Base-by-base conservation (phyloP, 2,329 filamentous ascomycete species). In the Emericellopsis atlantica region DNA sequence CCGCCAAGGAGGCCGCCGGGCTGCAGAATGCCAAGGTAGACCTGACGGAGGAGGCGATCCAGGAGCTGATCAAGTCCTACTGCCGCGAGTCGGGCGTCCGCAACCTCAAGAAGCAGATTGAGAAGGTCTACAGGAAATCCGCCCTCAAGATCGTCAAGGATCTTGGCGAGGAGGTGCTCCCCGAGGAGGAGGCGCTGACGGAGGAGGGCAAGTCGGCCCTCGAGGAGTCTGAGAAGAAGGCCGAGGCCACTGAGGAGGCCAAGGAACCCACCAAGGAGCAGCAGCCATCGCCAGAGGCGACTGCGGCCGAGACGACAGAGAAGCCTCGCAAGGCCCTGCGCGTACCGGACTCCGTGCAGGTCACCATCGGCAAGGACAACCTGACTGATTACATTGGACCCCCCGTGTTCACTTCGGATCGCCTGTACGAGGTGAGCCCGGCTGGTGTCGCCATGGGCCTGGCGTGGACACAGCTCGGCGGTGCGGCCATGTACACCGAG, bases 91-190 rank as follows among this genome's bases (percentile, higher is more conserved):
- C 88, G 35, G 92, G 92, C 52, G 93, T 98, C 8, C 82, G 92
- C 49, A 98, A 98, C 56, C 67, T 98, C 45, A 98, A 98, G 75
- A 96, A 98, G 69, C 90, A 96, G 60, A 98, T 98, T 46, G 92
- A 98, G 61, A 98, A 98, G 68, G 87, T 98, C 4, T 98, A 95
- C 64, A 81, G 92, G 44, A 98, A 98, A 64, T 88, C 90, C 12
- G 93, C 92, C 0, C 71, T 98, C 46, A 96, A 95, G 65, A 98
- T 98, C 49, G 90, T 98, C 11, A 84, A 90, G 57, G 89, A 96
- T 47, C 72, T 96, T 12, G 90, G 90, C 39, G 89, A 95, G 54
- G 81, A 87, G 6, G 84, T 72, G 1, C 64, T 95, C 2, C 74
- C 84, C 4, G 89, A 95, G 56, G 79, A 84, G 18, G 78, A 86